Conservation (phyloP, 2,329 filamentous ascomycete genomes). For the Lojkania enalia region DNA sequence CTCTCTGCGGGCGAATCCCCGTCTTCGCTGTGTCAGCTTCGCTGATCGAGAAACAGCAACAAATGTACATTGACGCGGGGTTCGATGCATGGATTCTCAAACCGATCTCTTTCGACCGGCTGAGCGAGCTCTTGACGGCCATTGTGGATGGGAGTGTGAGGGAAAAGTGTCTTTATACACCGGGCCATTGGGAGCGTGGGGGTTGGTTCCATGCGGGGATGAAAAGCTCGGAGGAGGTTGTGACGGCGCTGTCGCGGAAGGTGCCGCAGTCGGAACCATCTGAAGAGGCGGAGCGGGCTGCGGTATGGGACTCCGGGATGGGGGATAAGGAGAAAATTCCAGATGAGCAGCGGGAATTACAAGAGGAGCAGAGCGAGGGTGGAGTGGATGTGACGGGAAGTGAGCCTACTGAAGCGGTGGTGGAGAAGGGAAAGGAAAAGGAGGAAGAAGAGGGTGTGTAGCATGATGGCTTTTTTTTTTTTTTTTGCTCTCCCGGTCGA, state of each 20-base stretch:
- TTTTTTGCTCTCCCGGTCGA: no score
- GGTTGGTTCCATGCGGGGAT: constrained; percentile 72
- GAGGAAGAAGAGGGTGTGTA: no score
- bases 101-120: constrained; percentile 77
- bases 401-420: no score
- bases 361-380: background rate
- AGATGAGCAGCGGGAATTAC: background rate
- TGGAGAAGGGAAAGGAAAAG: no score
- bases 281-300: background rate
- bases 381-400: background rate
- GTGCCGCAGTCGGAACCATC: constrained; percentile 25
- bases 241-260: constrained; percentile 40
- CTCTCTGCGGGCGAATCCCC: constrained; percentile 68
- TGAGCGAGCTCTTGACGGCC: constrained; percentile 69
- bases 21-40: constrained; percentile 89
- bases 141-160: constrained; percentile 66
- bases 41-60: constrained; percentile 68
- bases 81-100: constrained; percentile 94
- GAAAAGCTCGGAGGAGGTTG: constrained; percentile 41
- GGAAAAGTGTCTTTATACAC: constrained; percentile 65
- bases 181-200: constrained; percentile 80
- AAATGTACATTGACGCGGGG: constrained; percentile 73
- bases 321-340: background rate
- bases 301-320: background rate
- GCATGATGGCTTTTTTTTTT: no score